These are phyloP conservation scores for Thalassiosira livingstoniorum DNA, from an alignment of 352 stramenopile genomes.

Conservation along the genomic window DNA sequence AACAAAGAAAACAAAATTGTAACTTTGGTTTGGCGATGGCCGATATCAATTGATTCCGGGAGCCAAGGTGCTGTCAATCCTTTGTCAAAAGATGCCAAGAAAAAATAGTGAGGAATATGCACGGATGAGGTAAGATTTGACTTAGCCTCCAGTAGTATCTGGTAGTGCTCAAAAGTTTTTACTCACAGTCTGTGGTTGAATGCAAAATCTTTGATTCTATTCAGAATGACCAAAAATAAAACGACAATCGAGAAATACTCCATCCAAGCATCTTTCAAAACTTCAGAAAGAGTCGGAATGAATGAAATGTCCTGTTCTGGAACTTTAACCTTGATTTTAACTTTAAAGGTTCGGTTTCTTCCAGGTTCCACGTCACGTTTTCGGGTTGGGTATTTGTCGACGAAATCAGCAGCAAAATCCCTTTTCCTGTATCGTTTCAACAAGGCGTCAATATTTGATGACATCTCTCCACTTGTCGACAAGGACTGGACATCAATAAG, in stretches of 20 bases:
- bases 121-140: no score
- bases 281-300: conserved; percentile 54
- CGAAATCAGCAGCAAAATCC: conserved; percentile 33
- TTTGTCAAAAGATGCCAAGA: no score
- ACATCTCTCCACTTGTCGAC: background rate
- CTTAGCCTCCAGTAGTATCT: no score
- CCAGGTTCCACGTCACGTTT: background rate
- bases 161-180: no score
- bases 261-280: conserved; percentile 65
- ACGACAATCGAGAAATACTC: conserved; percentile 61
- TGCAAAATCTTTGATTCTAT: conserved; percentile 54
- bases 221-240: conserved; percentile 54
- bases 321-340: conserved; percentile 61
- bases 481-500: conserved; percentile 9
- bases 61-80: no score
- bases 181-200: conserved; percentile 46
- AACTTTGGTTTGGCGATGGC: no score
- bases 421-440: conserved; percentile 26
- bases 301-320: conserved; percentile 49
- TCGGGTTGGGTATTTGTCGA: conserved; percentile 33
- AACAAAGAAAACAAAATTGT: no score
- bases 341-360: conserved; percentile 40
- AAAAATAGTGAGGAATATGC: no score
- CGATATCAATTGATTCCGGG: no score
- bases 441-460: conserved; percentile 24